Base-by-base conservation (phyloP, 2,329 filamentous ascomycete genomes). In the Ophiostoma pallidulum region DNA sequence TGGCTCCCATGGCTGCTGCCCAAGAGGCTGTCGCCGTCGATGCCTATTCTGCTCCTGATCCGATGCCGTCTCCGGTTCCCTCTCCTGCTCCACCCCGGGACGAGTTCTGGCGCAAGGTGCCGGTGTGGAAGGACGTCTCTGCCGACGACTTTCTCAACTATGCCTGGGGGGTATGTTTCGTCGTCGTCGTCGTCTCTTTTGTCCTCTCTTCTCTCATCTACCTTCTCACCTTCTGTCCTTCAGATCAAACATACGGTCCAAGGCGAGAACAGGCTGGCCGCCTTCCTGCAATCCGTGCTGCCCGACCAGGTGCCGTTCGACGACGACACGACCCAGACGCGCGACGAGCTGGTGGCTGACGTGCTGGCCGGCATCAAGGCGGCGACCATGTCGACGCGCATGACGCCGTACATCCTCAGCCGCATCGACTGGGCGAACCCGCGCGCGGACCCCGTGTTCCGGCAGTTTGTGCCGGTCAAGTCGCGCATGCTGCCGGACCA, bases 371-470 rank as follows among this genome's bases (percentile, higher is more conserved):
- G 77, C 10, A 68, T 81, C 45, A 66, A 63, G 18, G 57, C 64
- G 5, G 73, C 77, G 1, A 72, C 77, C 2, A 82, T 83, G 79
- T 67, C 76, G 0, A 68, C 80, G 33, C 68, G 77, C 9, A 62
- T 82, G 48, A 80, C 75, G 67, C 79, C 79, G 1, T 77, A 83
- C 52, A 66, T 80, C 4, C 60, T 82, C 26, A 76, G 75, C 51
- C 67, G 71, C 2, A 72, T 80, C 47, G 65, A 83, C 56, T 83
- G 79, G 79, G 56, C 59, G 1, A 68, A 78, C 49, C 75, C 78
- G 6, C 64, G 77, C 2, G 68, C 75, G 40, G 78, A 82, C 50
- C 77, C 78, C 1, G 66, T 82, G 19, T 71, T 77, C 33, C 68
- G 70, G 8, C 79, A 84, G 53, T 83, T 80, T 54, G 63, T 82